These are phyloP conservation scores for Stevia rebaudiana DNA, from an alignment of 140 eudicot genomes.

Conservation along the genomic window DNA sequence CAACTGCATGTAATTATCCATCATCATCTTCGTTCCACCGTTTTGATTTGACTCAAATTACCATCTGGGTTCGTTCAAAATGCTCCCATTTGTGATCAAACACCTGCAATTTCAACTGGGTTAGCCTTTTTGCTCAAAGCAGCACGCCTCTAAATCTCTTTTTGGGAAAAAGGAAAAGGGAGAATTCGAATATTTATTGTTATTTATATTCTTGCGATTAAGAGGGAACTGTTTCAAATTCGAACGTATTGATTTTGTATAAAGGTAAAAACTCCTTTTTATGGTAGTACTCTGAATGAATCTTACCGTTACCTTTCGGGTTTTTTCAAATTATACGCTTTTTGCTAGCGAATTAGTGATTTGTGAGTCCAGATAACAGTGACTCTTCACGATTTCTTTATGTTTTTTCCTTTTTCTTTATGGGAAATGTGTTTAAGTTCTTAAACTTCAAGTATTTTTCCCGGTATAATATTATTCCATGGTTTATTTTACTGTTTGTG, in stretches of 20 bases:
- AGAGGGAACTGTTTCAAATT: slow-evolving; percentile 56
- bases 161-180: slow-evolving; percentile 27
- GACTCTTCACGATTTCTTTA: slow-evolving; percentile 28
- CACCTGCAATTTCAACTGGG: slow-evolving; percentile 15
- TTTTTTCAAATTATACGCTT: background rate
- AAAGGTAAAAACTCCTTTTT: slow-evolving; percentile 32
- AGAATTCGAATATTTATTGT: slow-evolving; percentile 5
- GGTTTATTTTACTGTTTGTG: background rate
- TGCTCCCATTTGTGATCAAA: slow-evolving; percentile 3
- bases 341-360: slow-evolving; percentile 11
- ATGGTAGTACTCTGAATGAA: slow-evolving; percentile 12
- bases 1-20: slow-evolving; percentile 1
- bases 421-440: slow-evolving; percentile 1
- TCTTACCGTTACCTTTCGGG: slow-evolving; percentile 24
- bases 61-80: slow-evolving; percentile 2
- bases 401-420: slow-evolving; percentile 13
- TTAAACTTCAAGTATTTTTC: slow-evolving; percentile 33
- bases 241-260: slow-evolving; percentile 21
- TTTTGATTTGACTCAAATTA: background rate
- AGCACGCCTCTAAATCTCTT: slow-evolving; percentile 35
- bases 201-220: slow-evolving; percentile 12
- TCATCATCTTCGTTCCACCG: slow-evolving; percentile 5
- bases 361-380: background rate
- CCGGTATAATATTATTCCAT: slow-evolving; percentile 22
- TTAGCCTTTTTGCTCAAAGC: slow-evolving; percentile 15